Conservation (phyloP, 371 early-diverging fungal species). For the Mucor indicus region DNA sequence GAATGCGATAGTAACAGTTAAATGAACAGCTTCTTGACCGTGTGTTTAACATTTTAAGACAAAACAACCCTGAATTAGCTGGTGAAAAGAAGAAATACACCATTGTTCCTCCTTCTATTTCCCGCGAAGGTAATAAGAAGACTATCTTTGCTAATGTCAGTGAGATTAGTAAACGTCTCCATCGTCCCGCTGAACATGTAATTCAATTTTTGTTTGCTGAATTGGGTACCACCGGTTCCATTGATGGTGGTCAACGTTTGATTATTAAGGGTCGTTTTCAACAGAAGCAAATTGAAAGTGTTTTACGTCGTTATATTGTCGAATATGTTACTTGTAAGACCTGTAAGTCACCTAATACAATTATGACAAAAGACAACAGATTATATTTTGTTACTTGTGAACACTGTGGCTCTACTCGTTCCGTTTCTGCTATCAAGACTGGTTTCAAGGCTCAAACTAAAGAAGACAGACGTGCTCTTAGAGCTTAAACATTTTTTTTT, state of each 20-base stretch:
- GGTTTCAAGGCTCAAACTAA: conserved; percentile 94
- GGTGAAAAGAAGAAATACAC: conserved; percentile 93
- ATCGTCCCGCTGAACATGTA: conserved; percentile 95
- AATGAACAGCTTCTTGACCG: conserved; percentile 78
- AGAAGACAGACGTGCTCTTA: conserved; percentile 59
- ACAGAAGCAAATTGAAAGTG: conserved; percentile 98
- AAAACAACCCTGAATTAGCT: conserved; percentile 93
- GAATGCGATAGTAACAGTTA: background rate
- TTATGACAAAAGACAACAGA: conserved; percentile 96
- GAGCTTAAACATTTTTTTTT: conserved; percentile 26
- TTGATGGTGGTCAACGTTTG: conserved; percentile 92
- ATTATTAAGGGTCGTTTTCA: conserved; percentile 99
- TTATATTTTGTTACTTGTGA: conserved; percentile 98
- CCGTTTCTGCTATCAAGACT: conserved; percentile 97
- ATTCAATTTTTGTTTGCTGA: conserved; percentile 98
- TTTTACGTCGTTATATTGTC: conserved; percentile 97
- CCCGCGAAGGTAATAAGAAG: conserved; percentile 95
- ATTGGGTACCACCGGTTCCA: conserved; percentile 97
- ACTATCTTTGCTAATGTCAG: conserved; percentile 93
- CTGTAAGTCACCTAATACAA: conserved; percentile 97
- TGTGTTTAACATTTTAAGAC: conserved; percentile 87
- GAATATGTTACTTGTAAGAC: conserved; percentile 99
- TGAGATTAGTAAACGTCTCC: conserved; percentile 93
- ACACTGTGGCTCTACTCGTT: conserved; percentile 94
- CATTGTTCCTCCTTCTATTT: conserved; percentile 90